These are phyloP conservation scores for Colletotrichum liriopes DNA, from an alignment of 2,329 filamentous ascomycete species.

Conservation along the genomic window DNA sequence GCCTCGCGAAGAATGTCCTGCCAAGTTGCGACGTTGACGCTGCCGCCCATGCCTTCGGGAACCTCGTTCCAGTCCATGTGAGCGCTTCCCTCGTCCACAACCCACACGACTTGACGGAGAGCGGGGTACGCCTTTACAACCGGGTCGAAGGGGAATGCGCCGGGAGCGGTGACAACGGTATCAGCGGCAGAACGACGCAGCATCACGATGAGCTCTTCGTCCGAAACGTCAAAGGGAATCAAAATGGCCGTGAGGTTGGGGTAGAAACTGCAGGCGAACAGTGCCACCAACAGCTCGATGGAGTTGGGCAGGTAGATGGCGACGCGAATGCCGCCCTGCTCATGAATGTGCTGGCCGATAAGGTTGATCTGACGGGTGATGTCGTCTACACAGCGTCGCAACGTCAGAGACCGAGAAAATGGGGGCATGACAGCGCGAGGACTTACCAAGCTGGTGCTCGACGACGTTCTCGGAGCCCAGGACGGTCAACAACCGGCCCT, in stretches of 20 bases:
- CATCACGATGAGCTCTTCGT: slow-evolving; percentile 79
- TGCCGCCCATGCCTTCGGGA: slow-evolving; percentile 81
- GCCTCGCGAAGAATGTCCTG: slow-evolving; percentile 87
- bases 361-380: slow-evolving; percentile 90
- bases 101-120: slow-evolving; percentile 88
- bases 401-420: slow-evolving; percentile 3
- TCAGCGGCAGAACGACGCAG: slow-evolving; percentile 83
- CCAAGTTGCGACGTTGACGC: slow-evolving; percentile 90
- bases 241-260: slow-evolving; percentile 84
- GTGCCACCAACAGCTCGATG: slow-evolving; percentile 83
- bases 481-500: slow-evolving; percentile 84
- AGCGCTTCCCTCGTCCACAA: slow-evolving; percentile 89
- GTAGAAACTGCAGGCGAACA: slow-evolving; percentile 94
- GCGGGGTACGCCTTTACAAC: slow-evolving; percentile 79
- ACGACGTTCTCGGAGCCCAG: slow-evolving; percentile 81
- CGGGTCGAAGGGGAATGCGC: slow-evolving; percentile 85
- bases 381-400: slow-evolving; percentile 65
- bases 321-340: slow-evolving; percentile 81
- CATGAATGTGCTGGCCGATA: slow-evolving; percentile 83
- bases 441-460: slow-evolving; percentile 77
- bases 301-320: slow-evolving; percentile 96
- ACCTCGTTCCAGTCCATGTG: slow-evolving; percentile 97
- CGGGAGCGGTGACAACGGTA: slow-evolving; percentile 86
- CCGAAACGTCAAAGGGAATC: slow-evolving; percentile 84
- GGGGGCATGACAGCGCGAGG: too few species aligned